Evolutionary conservation across 192 early-diverging fungal species (phyloP), one percentile per base, ranked within the genome.

Genomic region (Geranomyces variabilis): DNA sequence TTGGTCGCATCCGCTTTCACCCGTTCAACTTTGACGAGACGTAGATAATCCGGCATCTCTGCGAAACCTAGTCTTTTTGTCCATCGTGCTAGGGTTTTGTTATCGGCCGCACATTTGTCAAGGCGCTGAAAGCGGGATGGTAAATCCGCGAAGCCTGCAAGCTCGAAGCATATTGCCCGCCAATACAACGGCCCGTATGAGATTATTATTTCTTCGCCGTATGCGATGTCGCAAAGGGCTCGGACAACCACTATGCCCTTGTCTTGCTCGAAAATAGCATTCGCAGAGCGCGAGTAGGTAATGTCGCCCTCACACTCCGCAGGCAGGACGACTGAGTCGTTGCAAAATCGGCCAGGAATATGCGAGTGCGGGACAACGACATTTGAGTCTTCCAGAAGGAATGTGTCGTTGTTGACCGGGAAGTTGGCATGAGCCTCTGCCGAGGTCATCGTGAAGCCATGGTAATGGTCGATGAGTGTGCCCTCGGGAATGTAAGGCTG

Each of bases 391-490:
- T 47, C 24, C 10, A 63, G 34, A 28, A 12, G 63, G 33, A 71
- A 71, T 7, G 59, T 49, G 59, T 71, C 69, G 45, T 71, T 45
- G 28, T 48, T 71, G 24, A 13, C 22, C 10, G 69, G 15, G 47
- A 46, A 30, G 17, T 26, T 12, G 21, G 15, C 29, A 63, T 71
- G 57, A 15, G 69, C 69, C 26, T 26, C 22, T 12, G 15, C 24
- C 13, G 46, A 64, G 6, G 61, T 49, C 45, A 72, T 64, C 15
- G 61, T 64, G 33, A 12, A 19, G 12, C 70, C 70, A 34, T 72
- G 70, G 64, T 72, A 72, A 61, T 72, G 70, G 44, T 72, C 70
- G 14, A 72, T 63, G 31, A 21, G n/a, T 22, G 70, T 36, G 12
- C 49, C 70, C 13, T 24, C 31, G 15, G 70, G 59, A 15, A 72